A percentile compares a stretch with the other conserved stretches of the same genome.
Conservation (phyloP, 2,329 filamentous ascomycete species). For the Mollisiaceae sp. region DNA sequence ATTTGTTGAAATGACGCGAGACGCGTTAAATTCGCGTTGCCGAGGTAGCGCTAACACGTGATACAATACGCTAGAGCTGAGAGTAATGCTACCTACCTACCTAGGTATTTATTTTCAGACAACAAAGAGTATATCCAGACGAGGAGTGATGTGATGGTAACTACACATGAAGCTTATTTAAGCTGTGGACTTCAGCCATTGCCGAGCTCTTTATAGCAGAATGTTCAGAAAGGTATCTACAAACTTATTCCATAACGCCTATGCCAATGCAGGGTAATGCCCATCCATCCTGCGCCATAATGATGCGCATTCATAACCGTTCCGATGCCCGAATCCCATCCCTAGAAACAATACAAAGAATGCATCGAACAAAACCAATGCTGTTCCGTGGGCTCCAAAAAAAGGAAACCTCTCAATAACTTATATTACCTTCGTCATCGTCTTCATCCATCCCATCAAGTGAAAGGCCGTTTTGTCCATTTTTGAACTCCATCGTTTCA, state of each 20-base stretch:
- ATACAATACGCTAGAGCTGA: background rate
- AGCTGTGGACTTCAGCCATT: background rate
- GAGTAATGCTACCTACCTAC: too few relatives aligned
- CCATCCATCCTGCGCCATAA: slow-evolving; percentile 14
- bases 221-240: slow-evolving; percentile 18
- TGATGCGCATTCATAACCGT: background rate
- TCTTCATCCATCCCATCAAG: slow-evolving; percentile 14
- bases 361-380: background rate
- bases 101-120: too few relatives aligned
- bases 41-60: background rate
- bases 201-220: slow-evolving; percentile 21
- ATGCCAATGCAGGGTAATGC: slow-evolving; percentile 35
- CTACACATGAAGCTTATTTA: slow-evolving; percentile 8
- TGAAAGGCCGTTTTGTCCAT: slow-evolving; percentile 12
- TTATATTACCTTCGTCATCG: slow-evolving; percentile 30
- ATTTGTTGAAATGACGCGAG: background rate
- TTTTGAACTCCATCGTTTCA: slow-evolving; percentile 11
- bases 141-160: background rate
- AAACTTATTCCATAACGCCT: slow-evolving; percentile 22
- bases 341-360: background rate
- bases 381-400: background rate
- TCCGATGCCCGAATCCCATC: slow-evolving; percentile 3
- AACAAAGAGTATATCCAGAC: background rate
- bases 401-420: background rate
- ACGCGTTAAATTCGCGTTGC: background rate